These are phyloP conservation scores for Kazachstania viticola DNA, from an alignment of 805 yeast genomes.

Conservation along the genomic window DNA sequence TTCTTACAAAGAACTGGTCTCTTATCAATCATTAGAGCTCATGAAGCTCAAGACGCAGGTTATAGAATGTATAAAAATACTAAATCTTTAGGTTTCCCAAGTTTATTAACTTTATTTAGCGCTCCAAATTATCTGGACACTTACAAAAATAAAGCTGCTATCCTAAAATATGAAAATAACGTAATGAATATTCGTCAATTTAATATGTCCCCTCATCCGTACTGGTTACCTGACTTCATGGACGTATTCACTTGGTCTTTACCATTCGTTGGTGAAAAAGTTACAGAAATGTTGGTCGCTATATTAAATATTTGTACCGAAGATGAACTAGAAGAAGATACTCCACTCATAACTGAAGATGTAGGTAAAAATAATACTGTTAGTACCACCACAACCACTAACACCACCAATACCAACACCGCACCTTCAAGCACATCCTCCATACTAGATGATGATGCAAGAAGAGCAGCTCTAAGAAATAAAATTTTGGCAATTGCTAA, in stretches of 20 bases:
- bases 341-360: constrained; percentile 35
- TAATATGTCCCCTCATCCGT: constrained; percentile 88
- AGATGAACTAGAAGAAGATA: constrained; percentile 78
- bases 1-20: constrained; percentile 71
- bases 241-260: constrained; percentile 96
- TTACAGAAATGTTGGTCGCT: constrained; percentile 84
- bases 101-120: constrained; percentile 79
- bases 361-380: neutral
- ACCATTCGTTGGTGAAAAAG: constrained; percentile 94
- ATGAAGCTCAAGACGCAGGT: constrained; percentile 96
- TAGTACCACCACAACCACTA: neutral
- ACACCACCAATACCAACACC: neutral
- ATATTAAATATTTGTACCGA: constrained; percentile 90
- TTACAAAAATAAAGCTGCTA: constrained; percentile 91
- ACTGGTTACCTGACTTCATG: constrained; percentile 94
- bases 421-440: neutral
- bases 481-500: constrained; percentile 95
- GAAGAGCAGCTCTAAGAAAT: constrained; percentile 55
- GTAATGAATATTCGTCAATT: constrained; percentile 94
- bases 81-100: constrained; percentile 75
- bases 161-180: constrained; percentile 78
- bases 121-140: constrained; percentile 93
- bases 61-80: constrained; percentile 89
- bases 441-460: constrained; percentile 20
- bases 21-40: constrained; percentile 84